Conservation (phyloP, 2,329 filamentous ascomycete genomes). For the Tolypocladium cylindrosporum region DNA sequence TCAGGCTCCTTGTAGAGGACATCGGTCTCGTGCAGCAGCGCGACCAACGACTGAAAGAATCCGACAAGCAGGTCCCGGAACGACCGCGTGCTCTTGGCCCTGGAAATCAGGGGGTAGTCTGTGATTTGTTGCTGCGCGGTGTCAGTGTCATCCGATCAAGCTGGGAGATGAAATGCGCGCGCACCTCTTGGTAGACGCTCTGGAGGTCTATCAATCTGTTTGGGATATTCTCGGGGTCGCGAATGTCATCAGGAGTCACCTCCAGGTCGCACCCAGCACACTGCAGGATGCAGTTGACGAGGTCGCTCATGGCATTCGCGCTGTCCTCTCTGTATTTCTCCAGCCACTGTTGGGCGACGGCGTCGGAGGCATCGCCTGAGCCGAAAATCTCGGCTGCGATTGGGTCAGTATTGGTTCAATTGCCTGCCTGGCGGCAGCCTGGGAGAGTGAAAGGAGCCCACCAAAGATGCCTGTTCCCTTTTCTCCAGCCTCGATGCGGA, state of each 20-base stretch:
- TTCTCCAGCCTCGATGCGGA: constrained; percentile 38
- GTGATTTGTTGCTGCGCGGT: constrained; percentile 56
- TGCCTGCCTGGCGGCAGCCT: constrained; percentile 10
- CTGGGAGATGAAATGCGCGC: constrained; percentile 11
- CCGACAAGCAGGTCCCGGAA: constrained; percentile 70
- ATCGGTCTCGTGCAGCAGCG: constrained; percentile 71
- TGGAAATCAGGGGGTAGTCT: constrained; percentile 87
- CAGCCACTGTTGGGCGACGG: constrained; percentile 52
- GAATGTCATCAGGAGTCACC: constrained; percentile 73
- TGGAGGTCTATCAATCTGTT: constrained; percentile 76
- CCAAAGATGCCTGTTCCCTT: constrained; percentile 47
- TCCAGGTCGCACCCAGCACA: constrained; percentile 73
- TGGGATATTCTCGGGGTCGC: constrained; percentile 79
- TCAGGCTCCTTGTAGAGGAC: constrained; percentile 67
- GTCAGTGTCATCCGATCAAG: constrained; percentile 14
- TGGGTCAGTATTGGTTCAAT: constrained; percentile 10
- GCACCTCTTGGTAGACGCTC: constrained; percentile 71
- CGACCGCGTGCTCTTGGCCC: constrained; percentile 61
- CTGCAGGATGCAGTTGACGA: constrained; percentile 58
- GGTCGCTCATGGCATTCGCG: constrained; percentile 45
- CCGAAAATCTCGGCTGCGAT: constrained; percentile 51
- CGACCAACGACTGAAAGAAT: constrained; percentile 71
- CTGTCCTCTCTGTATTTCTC: constrained; percentile 45
- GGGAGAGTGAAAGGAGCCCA: constrained; percentile 19
- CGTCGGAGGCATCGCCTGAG: constrained; percentile 44